Base-by-base conservation (phyloP, 2,329 filamentous ascomycete genomes). In the Cladosporium cucumerinum region DNA sequence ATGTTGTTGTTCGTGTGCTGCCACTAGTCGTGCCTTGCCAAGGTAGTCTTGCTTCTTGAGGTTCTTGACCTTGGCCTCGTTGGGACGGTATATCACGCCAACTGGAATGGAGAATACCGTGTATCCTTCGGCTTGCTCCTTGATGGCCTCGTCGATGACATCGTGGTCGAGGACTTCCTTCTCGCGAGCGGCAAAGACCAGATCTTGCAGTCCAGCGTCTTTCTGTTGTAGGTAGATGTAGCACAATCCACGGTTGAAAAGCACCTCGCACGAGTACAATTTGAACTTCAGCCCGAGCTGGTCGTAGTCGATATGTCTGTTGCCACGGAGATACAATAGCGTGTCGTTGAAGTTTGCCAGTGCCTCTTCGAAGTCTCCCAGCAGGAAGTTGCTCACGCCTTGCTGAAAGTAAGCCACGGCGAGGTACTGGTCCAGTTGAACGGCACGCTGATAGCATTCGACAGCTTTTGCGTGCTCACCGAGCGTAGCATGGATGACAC, bases 331-430 rank as follows among this genome's bases (percentile, higher is more conserved):
- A 78, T 98, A 98, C 49, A 97, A 82, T 48, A 99, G 83, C 0
- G 95, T 97, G 75, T 99, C 95, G 81, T 99, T 99, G 85, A 99
- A 99, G 80, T 98, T 98, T 71, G 93, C 93, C 67, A 98, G 83
- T 21, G 95, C 95, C 78, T 98, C 95, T 77, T 98, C 93, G 72
- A 98, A 98, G 76, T 99, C 95, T 66, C 94, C 94, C 63, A 98
- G 87, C 58, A 99, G 83, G 78, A 99, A 99, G 77, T 98, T 99
- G 63, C 95, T 98, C 21, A 99, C 95, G 51, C 95, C 95, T 79
- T 98, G 92, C 75, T 99, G 95, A 78, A 99, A 99, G 78, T 98
- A 98, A 66, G 95, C 94, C 65, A 99, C 93, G 65, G 95, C 95
- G 54, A 99, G 89, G 76, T 98, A 99, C 76, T 95, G 91, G 75